Base-by-base conservation (phyloP, 1,139 yeast species). In the Magnusiomyces suaveolens region DNA sequence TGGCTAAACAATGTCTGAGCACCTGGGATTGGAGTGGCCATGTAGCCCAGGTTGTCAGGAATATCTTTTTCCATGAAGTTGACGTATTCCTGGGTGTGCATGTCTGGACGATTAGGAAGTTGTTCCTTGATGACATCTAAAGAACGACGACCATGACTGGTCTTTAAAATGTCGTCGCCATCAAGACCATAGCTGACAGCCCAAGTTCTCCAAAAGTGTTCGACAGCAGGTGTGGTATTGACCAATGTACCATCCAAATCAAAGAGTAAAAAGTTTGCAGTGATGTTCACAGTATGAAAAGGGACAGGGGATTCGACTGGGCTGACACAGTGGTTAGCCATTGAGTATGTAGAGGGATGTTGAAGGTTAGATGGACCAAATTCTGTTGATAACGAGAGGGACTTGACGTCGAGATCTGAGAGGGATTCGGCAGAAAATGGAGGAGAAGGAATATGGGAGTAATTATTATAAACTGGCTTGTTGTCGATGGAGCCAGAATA, bases 211-310 rank as follows among this genome's bases (percentile, higher is more conserved):
- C 94, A 86, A 74, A 86, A 82, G 65, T 81, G 84, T 67, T 87
- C 87, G 61, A 87, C 84, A 57, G 94, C 88, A 57, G 82, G 83
- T 58, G 90, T 86, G 44, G 95, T 84, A 67, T 84, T 81, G 67
- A 87, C 87, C 66, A 87, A 75, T 46, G 95, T 87, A 54, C 95
- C 95, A 67, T 87, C 95, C 56, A 89, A 81, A 69, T 87, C 95
- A 69, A 87, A 86, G 61, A 85, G 78, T 61, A 77, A 43, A 18
- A 38, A 48, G 29, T 46, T 44, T 26, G 55, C 32, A 3, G 46
- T 18, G 2, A 29, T 8, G 6, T 23, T 4, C 18, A 39, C 41
- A 2, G 21, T 20, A 10, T 21, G 2, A 20, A 36, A 33, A 10
- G 14, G 12, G 20, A 18, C 20, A 12, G 41, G 18, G 43, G 32